These are phyloP conservation scores for Monilinia laxa DNA, from an alignment of 2,329 filamentous ascomycete genomes.

Conservation along the genomic window DNA sequence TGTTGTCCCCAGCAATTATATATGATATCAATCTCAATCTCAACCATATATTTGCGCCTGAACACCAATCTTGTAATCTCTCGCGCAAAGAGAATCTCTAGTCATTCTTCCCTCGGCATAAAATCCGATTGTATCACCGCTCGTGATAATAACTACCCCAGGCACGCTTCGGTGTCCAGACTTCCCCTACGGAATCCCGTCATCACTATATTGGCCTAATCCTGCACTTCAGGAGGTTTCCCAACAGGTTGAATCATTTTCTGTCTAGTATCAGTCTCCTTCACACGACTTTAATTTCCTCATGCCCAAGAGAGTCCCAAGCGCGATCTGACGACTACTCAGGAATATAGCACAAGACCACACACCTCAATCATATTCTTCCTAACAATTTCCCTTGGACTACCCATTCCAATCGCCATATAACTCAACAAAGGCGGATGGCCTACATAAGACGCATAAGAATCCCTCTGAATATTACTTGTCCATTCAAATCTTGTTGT, in stretches of 20 bases:
- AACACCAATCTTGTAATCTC: background rate
- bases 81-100: background rate
- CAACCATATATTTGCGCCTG: constrained; percentile 10
- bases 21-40: background rate
- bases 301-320: too few relatives aligned
- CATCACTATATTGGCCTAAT: constrained; percentile 35
- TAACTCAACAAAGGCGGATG: constrained; percentile 87
- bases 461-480: constrained; percentile 93
- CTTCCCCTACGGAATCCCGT: background rate
- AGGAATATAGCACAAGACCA: constrained; percentile 19
- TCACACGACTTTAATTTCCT: background rate
- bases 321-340: too few relatives aligned
- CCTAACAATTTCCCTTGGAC: constrained; percentile 76
- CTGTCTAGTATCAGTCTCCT: constrained; percentile 41
- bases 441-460: constrained; percentile 82
- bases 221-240: constrained; percentile 60
- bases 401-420: constrained; percentile 85
- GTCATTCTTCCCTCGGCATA: background rate
- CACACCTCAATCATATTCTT: constrained; percentile 73
- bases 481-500: constrained; percentile 98
- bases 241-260: constrained; percentile 70
- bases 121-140: background rate
- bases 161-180: background rate
- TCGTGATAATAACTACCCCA: background rate
- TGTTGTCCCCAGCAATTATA: background rate